Conservation (phyloP, 2,329 filamentous ascomycete genomes). For the Aspergillus sp. region DNA sequence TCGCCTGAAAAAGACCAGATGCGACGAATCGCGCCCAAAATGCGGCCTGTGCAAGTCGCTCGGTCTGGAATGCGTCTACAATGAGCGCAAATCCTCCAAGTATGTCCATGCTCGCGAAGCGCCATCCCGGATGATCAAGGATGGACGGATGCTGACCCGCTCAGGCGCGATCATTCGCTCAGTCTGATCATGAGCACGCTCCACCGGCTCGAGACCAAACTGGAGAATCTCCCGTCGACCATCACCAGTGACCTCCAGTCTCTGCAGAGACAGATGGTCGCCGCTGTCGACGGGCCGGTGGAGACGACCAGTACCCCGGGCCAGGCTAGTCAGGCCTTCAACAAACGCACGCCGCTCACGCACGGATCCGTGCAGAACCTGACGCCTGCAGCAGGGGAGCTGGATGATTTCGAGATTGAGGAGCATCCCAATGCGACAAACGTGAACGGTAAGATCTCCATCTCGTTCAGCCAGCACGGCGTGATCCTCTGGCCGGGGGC, state of each 20-base stretch:
- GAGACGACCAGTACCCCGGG: constrained; percentile 14
- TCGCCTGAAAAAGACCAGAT: constrained; percentile 54
- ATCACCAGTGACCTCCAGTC: constrained; percentile 31
- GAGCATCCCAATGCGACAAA: constrained; percentile 28
- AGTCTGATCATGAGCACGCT: constrained; percentile 56
- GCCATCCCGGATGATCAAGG: not conserved
- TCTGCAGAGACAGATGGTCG: constrained; percentile 28
- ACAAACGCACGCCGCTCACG: constrained; percentile 10
- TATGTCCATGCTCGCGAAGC: constrained; percentile 21
- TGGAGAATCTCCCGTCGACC: constrained; percentile 47
- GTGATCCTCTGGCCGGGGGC: constrained; percentile 52
- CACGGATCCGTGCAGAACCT: constrained; percentile 18
- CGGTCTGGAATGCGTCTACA: constrained; percentile 52
- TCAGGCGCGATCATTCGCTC: constrained; percentile 54
- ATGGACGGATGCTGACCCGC: constrained; percentile 7
- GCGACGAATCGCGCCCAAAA: constrained; percentile 53
- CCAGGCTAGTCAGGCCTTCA: constrained; percentile 11
- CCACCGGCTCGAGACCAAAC: constrained; percentile 52
- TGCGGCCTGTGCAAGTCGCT: constrained; percentile 53
- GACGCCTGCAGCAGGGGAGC: constrained; percentile 29
- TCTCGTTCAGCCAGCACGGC: constrained; percentile 53
- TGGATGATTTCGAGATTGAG: constrained; percentile 30
- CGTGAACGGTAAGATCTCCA: constrained; percentile 35
- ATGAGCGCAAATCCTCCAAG: constrained; percentile 55
- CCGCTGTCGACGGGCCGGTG: constrained; percentile 15